Evolutionary conservation across 108 stramenopile genomes (phyloP).

Genomic region (Nitzschia sp.): DNA sequence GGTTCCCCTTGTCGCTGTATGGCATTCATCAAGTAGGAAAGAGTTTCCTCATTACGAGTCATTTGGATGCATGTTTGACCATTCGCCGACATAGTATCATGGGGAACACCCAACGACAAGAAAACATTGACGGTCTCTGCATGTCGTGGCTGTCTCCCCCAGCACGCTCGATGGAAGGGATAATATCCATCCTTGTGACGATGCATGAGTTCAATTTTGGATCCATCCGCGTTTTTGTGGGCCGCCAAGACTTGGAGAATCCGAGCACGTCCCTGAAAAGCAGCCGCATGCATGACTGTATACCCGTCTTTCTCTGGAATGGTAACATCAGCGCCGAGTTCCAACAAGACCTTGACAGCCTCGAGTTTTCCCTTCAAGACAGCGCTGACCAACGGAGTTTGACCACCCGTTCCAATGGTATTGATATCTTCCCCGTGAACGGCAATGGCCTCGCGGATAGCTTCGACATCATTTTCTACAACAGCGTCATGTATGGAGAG

Average conservation of each 20-base stretch:
- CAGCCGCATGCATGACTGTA: constrained; percentile 51
- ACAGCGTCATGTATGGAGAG: too few relatives aligned
- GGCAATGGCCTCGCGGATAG: constrained; percentile 7
- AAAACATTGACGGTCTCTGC: constrained; percentile 32
- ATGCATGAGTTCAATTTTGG: constrained; percentile 31
- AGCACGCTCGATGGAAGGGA: constrained; percentile 45
- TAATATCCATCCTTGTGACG: constrained; percentile 42
- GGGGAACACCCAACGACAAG: constrained; percentile 27
- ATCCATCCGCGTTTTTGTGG: constrained; percentile 14
- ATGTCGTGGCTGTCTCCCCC: constrained; percentile 37
- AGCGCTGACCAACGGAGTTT: constrained; percentile 46
- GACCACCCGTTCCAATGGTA: constrained; percentile 32
- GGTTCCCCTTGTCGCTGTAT: neutral
- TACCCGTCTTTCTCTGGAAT: constrained; percentile 51
- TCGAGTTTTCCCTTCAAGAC: constrained; percentile 31
- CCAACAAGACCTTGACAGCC: constrained; percentile 31
- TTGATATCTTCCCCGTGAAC: constrained; percentile 33
- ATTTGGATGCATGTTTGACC: constrained; percentile 31
- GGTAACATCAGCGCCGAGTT: constrained; percentile 27
- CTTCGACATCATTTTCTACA: constrained; percentile 4
- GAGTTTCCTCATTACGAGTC: constrained; percentile 30
- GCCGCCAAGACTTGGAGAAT: constrained; percentile 34
- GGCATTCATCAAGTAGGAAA: neutral
- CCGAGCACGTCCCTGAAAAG: constrained; percentile 45
- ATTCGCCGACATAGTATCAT: constrained; percentile 12